phyloP scores from a whole-genome alignment of 2,329 filamentous ascomycete species.

The Rhynchosporium agropyri region DNA sequence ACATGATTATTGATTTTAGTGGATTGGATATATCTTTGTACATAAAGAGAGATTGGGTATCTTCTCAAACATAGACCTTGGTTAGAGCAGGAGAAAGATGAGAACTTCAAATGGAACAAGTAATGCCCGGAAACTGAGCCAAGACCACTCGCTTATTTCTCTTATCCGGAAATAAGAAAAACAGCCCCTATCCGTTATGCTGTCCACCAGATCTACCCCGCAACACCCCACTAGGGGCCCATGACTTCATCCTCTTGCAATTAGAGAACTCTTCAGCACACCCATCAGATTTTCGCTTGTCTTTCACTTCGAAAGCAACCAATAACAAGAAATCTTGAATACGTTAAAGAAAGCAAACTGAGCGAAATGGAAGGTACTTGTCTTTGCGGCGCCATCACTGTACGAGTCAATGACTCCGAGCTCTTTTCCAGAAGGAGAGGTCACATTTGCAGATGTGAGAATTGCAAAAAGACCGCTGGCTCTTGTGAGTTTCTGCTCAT shows the following conservation, averaged over 20 bases:
- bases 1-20: not conserved
- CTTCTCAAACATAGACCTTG: not conserved
- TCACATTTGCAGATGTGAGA: conserved; percentile 54
- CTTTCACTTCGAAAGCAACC: not conserved
- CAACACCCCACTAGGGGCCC: conserved; percentile 7
- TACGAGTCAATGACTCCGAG: conserved; percentile 51
- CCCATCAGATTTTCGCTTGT: not conserved
- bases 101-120: not conserved
- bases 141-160: not conserved
- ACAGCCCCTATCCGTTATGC: conserved; percentile 1
- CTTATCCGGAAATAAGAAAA: conserved; percentile 1
- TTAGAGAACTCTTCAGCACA: not conserved
- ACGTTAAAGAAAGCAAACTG: not conserved
- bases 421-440: conserved; percentile 50
- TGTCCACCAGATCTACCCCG: conserved; percentile 5
- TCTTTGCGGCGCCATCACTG: conserved; percentile 51
- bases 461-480: conserved; percentile 54
- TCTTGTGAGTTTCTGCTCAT: conserved; percentile 19
- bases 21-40: not conserved
- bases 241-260: not conserved
- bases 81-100: not conserved
- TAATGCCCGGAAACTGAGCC: not conserved
- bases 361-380: conserved; percentile 44
- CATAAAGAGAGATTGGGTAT: not conserved
- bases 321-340: not conserved